Conservation (phyloP, 1,284 basidiomycete genomes). For the Pseudozyma flocculosa region DNA sequence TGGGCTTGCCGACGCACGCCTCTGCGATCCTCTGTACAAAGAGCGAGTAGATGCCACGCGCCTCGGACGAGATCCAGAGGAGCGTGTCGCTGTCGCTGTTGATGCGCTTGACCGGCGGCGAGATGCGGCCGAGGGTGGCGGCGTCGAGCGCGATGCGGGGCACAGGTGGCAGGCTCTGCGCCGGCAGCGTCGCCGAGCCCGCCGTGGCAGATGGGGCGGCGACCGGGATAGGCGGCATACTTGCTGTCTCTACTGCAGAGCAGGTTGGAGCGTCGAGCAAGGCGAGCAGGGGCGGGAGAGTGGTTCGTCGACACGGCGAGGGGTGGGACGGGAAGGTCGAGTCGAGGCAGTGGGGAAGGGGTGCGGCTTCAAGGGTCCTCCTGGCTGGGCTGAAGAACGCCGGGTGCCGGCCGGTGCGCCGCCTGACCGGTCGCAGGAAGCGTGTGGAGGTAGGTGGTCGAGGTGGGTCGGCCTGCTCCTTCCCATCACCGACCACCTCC, state of each 20-base stretch:
- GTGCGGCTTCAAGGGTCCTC: too few relatives aligned
- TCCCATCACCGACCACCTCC: too few relatives aligned
- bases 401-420: too few relatives aligned
- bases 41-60: constrained; percentile 42
- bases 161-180: constrained; percentile 26
- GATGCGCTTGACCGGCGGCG: constrained; percentile 46
- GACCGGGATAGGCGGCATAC: neutral
- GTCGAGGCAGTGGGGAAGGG: too few relatives aligned
- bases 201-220: constrained; percentile 12
- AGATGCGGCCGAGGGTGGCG: constrained; percentile 11
- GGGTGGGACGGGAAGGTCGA: too few relatives aligned
- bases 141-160: constrained; percentile 16
- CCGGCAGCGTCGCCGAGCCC: constrained; percentile 12
- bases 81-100: constrained; percentile 51
- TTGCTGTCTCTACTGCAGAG: too few relatives aligned
- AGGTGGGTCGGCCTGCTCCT: too few relatives aligned
- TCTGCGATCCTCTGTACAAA: constrained; percentile 54
- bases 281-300: neutral
- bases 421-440: too few relatives aligned
- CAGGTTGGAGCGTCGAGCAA: too few relatives aligned
- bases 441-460: too few relatives aligned
- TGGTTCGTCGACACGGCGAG: too few relatives aligned
- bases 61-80: constrained; percentile 45
- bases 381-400: too few relatives aligned
- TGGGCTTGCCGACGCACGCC: constrained; percentile 49